phyloP scores from a whole-genome alignment of 306 rosid genomes.

The Castanopsis chinensis region DNA sequence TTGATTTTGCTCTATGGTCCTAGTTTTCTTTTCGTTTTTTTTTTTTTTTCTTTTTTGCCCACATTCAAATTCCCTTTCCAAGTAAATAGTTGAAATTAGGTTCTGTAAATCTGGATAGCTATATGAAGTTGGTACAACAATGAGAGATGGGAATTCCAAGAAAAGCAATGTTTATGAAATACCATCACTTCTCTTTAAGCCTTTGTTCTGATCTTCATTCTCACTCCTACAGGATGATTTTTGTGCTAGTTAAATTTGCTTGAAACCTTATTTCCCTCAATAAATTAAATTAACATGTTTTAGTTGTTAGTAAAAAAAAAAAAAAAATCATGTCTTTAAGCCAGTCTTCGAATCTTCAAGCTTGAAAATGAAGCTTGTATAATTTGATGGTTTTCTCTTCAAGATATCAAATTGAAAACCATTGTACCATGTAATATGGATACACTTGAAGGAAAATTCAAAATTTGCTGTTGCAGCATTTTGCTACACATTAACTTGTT shows the following conservation, averaged over 20 bases:
- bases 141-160: slow-evolving; percentile 95
- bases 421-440: too few relatives aligned
- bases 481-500: too few relatives aligned
- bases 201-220: slow-evolving; percentile 57
- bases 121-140: slow-evolving; percentile 82
- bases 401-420: too few relatives aligned
- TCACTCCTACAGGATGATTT: background rate
- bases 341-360: background rate
- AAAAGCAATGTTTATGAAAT: slow-evolving; percentile 88
- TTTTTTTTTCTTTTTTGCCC: background rate
- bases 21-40: background rate
- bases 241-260: background rate
- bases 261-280: background rate
- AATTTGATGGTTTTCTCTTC: too few relatives aligned
- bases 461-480: too few relatives aligned
- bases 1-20: background rate
- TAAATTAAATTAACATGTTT: background rate
- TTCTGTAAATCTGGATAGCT: slow-evolving; percentile 31
- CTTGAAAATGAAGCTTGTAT: background rate
- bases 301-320: background rate
- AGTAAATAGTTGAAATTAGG: slow-evolving; percentile 9
- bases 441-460: too few relatives aligned
- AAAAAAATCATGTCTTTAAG: background rate
- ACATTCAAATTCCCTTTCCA: background rate
- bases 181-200: slow-evolving; percentile 27